Evolutionary conservation across 495 filamentous ascomycete species (phyloP).

Genomic region (Penicillium alfredii): DNA sequence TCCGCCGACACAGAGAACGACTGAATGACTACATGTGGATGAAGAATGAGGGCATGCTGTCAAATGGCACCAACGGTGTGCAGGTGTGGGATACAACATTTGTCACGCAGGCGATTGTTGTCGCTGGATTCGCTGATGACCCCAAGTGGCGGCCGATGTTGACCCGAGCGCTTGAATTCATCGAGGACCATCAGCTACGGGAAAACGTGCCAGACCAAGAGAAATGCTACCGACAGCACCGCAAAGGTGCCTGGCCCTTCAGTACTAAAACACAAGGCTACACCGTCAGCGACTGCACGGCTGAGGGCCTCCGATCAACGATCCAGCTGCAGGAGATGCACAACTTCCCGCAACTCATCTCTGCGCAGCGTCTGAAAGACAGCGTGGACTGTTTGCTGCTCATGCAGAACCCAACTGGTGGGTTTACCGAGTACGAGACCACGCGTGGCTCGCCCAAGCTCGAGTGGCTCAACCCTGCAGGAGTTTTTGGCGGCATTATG

Average conservation of each 20-base stretch:
- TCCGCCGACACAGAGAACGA: constrained; percentile 72
- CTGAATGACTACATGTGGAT: constrained; percentile 88
- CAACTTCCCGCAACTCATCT: constrained; percentile 68
- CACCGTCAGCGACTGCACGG: constrained; percentile 88
- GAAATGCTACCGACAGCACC: constrained; percentile 81
- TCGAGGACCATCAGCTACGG: constrained; percentile 86
- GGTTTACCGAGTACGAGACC: constrained; percentile 85
- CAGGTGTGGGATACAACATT: constrained; percentile 96
- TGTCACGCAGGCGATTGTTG: constrained; percentile 71
- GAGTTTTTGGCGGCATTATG: constrained; percentile 97
- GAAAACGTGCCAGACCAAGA: constrained; percentile 75
- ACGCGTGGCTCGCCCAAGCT: constrained; percentile 69
- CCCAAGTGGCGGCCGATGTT: constrained; percentile 80
- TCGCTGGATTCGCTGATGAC: constrained; percentile 71
- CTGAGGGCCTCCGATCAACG: constrained; percentile 82
- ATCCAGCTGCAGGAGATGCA: constrained; percentile 77
- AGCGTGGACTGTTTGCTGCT: constrained; percentile 85
- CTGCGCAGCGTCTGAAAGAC: constrained; percentile 70
- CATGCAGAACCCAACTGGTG: constrained; percentile 85
- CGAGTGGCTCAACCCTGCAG: constrained; percentile 87
- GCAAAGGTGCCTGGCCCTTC: constrained; percentile 94
- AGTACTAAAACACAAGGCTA: constrained; percentile 90
- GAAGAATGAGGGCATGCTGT: constrained; percentile 84
- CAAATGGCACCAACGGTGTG: constrained; percentile 94
- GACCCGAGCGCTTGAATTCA: constrained; percentile 72